Evolutionary conservation across 2,329 filamentous ascomycete species (phyloP), one percentile per base, ranked within the genome.

Genomic region (Penicillium sp.): DNA sequence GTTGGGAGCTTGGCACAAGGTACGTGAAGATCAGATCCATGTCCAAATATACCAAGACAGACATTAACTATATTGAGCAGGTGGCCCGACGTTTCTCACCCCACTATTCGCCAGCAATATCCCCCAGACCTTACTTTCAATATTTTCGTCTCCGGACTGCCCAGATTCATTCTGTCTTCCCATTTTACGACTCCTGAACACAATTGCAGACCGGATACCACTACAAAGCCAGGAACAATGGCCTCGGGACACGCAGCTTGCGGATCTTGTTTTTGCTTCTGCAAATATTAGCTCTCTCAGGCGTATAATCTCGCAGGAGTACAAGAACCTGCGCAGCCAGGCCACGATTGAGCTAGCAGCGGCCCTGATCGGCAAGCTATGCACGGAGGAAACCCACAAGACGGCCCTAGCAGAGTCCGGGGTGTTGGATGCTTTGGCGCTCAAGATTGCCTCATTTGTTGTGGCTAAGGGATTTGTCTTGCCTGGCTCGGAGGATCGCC

Each of bases 1-100:
- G 79, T 96, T 36, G 88, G 89, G 47, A 94, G 90, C 73, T 85
- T 97, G 70, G 90, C 91, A 57, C 88, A 89, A 76, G 92, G 93
- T 92, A 81, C 15, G 50, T 64, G 27, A 39, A 48, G 1, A 25
- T 3, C 10, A n/a, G n/a, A 44, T 19, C 13, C 9, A n/a, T 21
- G 10, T 51, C 10, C 10, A 17, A 38, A 21, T 15, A 4, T 13
- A 12, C n/a, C 23, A 29, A 50, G 19, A 53, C 38, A 51, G 21
- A 36, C 19, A 47, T 27, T 36, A 25, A 60, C 66, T 72, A 56
- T 38, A 47, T 41, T 53, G 42, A 67, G 51, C 70, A 96, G 92
- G 89, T 64, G 93, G 93, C 6, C 85, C 91, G 44, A 79, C 88
- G 17, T 96, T 94, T 73, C 83, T 96, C 42, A 77, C 82, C 7